These are phyloP conservation scores for Scheffersomyces stipitis DNA, from an alignment of 805 yeast genomes.

Conservation along the genomic window DNA sequence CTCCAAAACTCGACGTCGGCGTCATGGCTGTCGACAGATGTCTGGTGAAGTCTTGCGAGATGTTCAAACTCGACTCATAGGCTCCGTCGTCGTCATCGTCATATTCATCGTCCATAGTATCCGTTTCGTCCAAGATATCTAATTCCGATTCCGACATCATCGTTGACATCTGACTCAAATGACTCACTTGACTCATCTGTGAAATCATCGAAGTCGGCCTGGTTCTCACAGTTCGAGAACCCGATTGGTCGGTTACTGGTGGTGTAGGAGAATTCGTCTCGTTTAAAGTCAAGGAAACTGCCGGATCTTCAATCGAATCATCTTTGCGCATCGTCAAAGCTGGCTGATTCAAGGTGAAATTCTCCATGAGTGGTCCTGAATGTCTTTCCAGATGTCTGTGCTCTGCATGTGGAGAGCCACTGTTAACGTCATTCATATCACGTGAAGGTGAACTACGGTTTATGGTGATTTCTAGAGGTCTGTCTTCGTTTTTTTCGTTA, in stretches of 20 bases:
- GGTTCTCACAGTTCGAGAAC: constrained; percentile 12
- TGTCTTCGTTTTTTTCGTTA: neutral
- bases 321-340: neutral
- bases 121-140: constrained; percentile 40
- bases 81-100: constrained; percentile 34
- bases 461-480: constrained; percentile 4
- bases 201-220: constrained; percentile 44
- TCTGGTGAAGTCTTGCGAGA: constrained; percentile 26
- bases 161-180: constrained; percentile 40
- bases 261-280: constrained; percentile 1
- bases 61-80: constrained; percentile 39
- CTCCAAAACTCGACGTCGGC: constrained; percentile 8
- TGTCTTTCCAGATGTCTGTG: neutral
- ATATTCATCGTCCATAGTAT: constrained; percentile 36
- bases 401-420: neutral
- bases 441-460: constrained; percentile 4
- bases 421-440: neutral
- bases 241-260: neutral
- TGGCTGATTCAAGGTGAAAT: neutral
- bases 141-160: constrained; percentile 44
- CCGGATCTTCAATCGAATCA: neutral
- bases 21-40: constrained; percentile 12
- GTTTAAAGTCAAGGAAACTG: neutral
- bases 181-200: constrained; percentile 40
- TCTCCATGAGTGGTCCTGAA: neutral